A percentile compares a stretch with the other conserved stretches of the same genome.
These are phyloP conservation scores for Fraxinus nigra DNA, from an alignment of 305 asterid species.

Conservation along the genomic window DNA sequence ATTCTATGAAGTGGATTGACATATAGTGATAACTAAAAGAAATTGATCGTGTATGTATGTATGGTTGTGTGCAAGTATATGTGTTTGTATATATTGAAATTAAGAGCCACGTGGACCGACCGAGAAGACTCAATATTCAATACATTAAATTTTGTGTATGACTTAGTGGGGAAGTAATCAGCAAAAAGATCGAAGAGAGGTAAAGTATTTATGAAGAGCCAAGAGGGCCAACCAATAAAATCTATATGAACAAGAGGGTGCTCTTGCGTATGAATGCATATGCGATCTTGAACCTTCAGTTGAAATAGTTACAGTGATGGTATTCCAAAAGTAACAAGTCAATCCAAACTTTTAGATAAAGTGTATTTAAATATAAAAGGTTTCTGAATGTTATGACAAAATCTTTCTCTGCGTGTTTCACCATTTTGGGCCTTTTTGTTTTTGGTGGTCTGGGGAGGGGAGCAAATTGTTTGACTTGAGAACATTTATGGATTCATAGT, in stretches of 20 bases:
- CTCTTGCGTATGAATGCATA: background rate
- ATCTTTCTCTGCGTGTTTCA: background rate
- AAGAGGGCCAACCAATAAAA: background rate
- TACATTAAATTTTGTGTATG: background rate
- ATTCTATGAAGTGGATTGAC: conserved; percentile 1
- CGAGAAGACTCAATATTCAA: background rate
- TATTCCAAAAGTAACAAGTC: background rate
- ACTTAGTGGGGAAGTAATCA: background rate
- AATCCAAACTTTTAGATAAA: background rate
- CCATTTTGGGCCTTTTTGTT: background rate
- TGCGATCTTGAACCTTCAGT: background rate
- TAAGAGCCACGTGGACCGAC: background rate
- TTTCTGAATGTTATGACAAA: background rate
- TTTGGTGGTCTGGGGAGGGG: background rate
- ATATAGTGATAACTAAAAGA: background rate
- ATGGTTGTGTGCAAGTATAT: background rate
- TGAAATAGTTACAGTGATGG: background rate
- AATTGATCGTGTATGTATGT: background rate
- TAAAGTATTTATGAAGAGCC: background rate
- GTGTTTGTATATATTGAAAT: background rate
- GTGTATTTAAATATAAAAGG: background rate
- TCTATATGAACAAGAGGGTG: background rate
- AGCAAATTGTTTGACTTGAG: background rate
- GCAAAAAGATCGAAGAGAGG: background rate
- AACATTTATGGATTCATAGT: background rate